Evolutionary conservation across 2,329 filamentous ascomycete species (phyloP).

Genomic region (Penicillium thymicola): DNA sequence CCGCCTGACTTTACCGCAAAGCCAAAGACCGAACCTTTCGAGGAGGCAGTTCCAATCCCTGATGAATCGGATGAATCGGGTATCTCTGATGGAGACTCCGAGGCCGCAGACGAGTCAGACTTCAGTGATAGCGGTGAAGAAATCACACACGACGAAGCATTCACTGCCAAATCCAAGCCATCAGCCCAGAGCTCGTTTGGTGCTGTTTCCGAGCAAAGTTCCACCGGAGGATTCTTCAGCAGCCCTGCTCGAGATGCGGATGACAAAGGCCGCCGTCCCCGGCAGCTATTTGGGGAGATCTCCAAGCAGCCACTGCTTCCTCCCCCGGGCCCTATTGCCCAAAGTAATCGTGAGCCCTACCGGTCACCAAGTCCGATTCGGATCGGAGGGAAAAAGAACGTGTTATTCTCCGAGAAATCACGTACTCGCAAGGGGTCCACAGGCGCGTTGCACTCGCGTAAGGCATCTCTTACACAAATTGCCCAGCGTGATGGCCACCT

Average conservation of each 20-base stretch:
- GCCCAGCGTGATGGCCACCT: constrained; percentile 29
- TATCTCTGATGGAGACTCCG: constrained; percentile 27
- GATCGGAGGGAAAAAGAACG: constrained; percentile 24
- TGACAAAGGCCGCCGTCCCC: constrained; percentile 24
- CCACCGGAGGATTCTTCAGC: constrained; percentile 41
- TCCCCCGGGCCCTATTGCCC: constrained; percentile 32
- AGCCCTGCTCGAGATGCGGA: constrained; percentile 33
- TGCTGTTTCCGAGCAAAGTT: constrained; percentile 34
- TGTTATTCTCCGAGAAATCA: constrained; percentile 25
- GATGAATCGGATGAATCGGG: constrained; percentile 28
- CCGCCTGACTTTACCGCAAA: constrained; percentile 27
- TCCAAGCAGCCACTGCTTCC: constrained; percentile 36
- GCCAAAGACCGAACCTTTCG: constrained; percentile 13
- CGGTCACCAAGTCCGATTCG: constrained; percentile 49
- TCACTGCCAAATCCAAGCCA: constrained; percentile 36
- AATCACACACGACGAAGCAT: constrained; percentile 40
- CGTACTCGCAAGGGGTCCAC: constrained; percentile 36
- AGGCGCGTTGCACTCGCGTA: constrained; percentile 41
- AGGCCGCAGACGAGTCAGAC: constrained; percentile 37
- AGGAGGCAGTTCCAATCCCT: constrained; percentile 31
- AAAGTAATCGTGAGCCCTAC: constrained; percentile 34
- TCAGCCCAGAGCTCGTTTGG: constrained; percentile 48
- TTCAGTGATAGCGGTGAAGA: constrained; percentile 49
- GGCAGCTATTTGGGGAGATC: constrained; percentile 46
- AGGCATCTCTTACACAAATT: constrained; percentile 36